A percentile compares a stretch with the other conserved stretches of the same genome.
Evolutionary conservation across 2,329 filamentous ascomycete species (phyloP).

Genomic region (Periconia digitata): DNA sequence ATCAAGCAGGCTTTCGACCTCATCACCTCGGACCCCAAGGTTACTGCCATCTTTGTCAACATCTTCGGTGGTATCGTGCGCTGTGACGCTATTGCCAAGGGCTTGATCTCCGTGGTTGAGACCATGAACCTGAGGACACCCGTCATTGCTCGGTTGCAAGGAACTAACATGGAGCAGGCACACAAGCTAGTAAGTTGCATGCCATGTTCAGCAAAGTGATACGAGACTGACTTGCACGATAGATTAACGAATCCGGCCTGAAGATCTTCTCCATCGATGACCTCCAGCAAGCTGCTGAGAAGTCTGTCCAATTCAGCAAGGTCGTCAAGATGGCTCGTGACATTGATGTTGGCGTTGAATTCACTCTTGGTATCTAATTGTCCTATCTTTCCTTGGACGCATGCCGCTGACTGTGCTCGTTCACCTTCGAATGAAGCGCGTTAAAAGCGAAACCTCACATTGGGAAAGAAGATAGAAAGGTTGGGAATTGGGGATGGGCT

Average conservation of each 20-base stretch:
- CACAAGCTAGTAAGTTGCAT: conserved; percentile 66
- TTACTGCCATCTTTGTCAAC: conserved; percentile 99
- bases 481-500: background rate
- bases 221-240: background rate
- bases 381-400: conserved; percentile 4
- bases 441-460: background rate
- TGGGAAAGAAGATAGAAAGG: conserved; percentile 5
- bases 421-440: conserved; percentile 7
- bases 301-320: conserved; percentile 98
- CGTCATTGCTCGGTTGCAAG: conserved; percentile 95
- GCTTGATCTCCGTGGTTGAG: conserved; percentile 92
- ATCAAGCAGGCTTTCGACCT: conserved; percentile 98
- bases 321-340: conserved; percentile 98
- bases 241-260: conserved; percentile 94
- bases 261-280: conserved; percentile 99
- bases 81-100: conserved; percentile 95
- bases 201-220: background rate
- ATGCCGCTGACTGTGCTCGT: conserved; percentile 10
- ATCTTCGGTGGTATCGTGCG: conserved; percentile 99
- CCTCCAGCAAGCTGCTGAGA: conserved; percentile 94
- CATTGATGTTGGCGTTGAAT: conserved; percentile 85
- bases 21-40: conserved; percentile 97
- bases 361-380: conserved; percentile 70
- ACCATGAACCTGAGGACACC: conserved; percentile 94
- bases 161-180: conserved; percentile 95